These are phyloP conservation scores for Ilex asprella DNA, from an alignment of 257 asterid genomes.

Conservation along the genomic window DNA sequence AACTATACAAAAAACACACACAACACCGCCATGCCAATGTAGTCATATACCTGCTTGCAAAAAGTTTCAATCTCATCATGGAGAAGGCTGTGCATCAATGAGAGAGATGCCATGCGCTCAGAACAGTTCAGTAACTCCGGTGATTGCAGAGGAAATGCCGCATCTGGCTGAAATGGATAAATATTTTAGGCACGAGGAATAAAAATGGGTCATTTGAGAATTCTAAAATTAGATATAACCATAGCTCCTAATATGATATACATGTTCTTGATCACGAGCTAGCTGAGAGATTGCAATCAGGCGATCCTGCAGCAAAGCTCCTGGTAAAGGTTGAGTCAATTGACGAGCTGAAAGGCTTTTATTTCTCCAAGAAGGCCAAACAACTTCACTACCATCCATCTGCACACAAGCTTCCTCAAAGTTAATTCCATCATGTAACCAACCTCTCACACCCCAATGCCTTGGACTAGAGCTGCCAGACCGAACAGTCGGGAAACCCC, in stretches of 20 bases:
- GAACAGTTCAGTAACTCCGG: conserved; percentile 53
- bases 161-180: conserved; percentile 68
- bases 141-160: conserved; percentile 87
- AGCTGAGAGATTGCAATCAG: conserved; percentile 89
- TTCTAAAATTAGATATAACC: too few species aligned
- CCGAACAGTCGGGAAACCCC: conserved; percentile 94
- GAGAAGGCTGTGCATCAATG: conserved; percentile 59
- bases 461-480: conserved; percentile 99
- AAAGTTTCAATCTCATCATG: conserved; percentile 81
- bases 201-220: background rate
- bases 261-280: conserved; percentile 97
- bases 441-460: conserved; percentile 97
- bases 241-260: conserved; percentile 11
- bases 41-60: conserved; percentile 76
- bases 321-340: conserved; percentile 84
- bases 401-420: conserved; percentile 84
- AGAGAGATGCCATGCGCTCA: conserved; percentile 48
- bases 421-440: conserved; percentile 88
- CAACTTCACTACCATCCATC: conserved; percentile 82
- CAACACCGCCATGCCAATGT: conserved; percentile 8
- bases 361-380: conserved; percentile 98
- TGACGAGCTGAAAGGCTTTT: conserved; percentile 77
- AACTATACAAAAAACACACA: conserved; percentile 5
- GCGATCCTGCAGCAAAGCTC: conserved; percentile 91
- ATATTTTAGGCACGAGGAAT: background rate